phyloP scores from a whole-genome alignment of 345 rosid genomes.

The Camelina neglecta region DNA sequence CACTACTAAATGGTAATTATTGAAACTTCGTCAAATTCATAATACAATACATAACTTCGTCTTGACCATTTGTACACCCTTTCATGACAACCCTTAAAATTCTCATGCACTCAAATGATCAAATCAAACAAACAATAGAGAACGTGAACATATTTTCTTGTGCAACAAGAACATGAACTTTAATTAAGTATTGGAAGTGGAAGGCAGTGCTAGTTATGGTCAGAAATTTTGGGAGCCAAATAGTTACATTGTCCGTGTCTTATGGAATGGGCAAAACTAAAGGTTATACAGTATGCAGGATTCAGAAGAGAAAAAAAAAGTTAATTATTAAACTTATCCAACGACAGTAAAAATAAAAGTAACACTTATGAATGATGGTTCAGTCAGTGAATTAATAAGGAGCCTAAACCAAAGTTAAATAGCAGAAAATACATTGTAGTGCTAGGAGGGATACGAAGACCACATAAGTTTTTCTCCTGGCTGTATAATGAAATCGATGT shows the following conservation, averaged over 20 bases:
- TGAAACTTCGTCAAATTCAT: not conserved
- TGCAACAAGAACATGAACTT: not conserved
- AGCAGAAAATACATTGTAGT: too few species aligned
- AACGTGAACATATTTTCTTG: too few species aligned
- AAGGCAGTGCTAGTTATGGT: not conserved
- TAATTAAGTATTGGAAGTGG: not conserved
- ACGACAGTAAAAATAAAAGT: not conserved
- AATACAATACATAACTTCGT: not conserved
- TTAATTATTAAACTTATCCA: not conserved
- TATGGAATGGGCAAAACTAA: not conserved
- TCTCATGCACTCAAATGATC: slow-evolving; percentile 2
- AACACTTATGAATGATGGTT: not conserved
- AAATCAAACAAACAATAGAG: not conserved
- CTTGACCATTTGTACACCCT: not conserved
- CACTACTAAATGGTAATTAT: slow-evolving; percentile 4
- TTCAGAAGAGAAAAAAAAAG: not conserved
- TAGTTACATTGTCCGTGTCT: not conserved
- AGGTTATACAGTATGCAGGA: not conserved
- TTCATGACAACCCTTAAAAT: not conserved
- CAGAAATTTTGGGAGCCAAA: not conserved
- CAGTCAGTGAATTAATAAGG: too few species aligned
- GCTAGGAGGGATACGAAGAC: too few species aligned
- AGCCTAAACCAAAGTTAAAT: too few species aligned
- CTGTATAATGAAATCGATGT: not conserved
- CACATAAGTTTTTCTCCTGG: not conserved